These are phyloP conservation scores for Aotearoamyces nothofagi DNA, from an alignment of 2,329 filamentous ascomycete species.

Conservation along the genomic window DNA sequence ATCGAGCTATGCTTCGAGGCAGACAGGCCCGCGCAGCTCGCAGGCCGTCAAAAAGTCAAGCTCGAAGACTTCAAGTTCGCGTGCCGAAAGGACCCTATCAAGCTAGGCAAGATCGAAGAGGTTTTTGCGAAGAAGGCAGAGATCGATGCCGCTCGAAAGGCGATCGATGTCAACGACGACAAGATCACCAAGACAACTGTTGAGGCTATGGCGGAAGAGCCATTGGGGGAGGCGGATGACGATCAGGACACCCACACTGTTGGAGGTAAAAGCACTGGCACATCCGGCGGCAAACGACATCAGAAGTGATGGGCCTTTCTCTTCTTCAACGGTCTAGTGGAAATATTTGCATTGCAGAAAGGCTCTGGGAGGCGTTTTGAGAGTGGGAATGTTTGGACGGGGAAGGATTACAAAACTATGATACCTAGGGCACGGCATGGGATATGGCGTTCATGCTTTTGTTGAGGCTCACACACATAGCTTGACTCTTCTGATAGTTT, in stretches of 20 bases:
- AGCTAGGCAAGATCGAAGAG: conserved; percentile 80
- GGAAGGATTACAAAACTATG: too few relatives aligned
- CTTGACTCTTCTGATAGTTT: too few relatives aligned
- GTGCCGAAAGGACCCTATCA: conserved; percentile 68
- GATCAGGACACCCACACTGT: conserved; percentile 21
- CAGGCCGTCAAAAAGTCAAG: conserved; percentile 90
- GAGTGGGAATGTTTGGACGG: too few relatives aligned
- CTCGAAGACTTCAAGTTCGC: conserved; percentile 97
- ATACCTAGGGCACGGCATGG: too few relatives aligned
- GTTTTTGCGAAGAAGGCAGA: conserved; percentile 78
- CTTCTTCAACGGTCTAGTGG: too few relatives aligned
- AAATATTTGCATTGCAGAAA: too few relatives aligned
- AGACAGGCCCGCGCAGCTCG: conserved; percentile 69
- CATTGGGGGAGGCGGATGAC: conserved; percentile 35
- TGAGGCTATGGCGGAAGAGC: conserved; percentile 28
- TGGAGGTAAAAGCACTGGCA: conserved; percentile 11
- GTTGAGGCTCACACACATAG: too few relatives aligned
- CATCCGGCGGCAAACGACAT: too few relatives aligned
- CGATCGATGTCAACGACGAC: conserved; percentile 54
- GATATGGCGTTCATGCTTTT: too few relatives aligned
- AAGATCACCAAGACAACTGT: conserved; percentile 39
- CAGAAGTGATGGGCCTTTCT: too few relatives aligned
- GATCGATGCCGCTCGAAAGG: conserved; percentile 70
- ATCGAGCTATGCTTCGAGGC: conserved; percentile 87
- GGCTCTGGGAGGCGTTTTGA: too few relatives aligned